Evolutionary conservation across 352 stramenopile species (phyloP), one percentile per base, ranked within the genome.

Genomic region (Pythium vanterpoolii): DNA sequence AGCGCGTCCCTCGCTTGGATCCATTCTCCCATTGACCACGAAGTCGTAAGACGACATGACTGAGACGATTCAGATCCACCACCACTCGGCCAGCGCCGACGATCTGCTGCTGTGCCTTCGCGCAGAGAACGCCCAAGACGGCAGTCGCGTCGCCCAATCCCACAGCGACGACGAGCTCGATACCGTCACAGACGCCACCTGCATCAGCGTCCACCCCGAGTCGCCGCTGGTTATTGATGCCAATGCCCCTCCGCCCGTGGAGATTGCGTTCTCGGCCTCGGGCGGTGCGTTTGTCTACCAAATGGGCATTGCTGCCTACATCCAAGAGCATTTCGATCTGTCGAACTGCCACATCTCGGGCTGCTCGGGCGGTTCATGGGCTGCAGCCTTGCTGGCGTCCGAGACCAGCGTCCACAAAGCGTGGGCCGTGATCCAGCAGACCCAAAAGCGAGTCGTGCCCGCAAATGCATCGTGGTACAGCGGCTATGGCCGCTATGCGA

Each of bases 221-320:
- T 34, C 60, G 31, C 28, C 47, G 19, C 46, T 51, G 1, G 27
- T 19, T 43, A 21, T 19, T 4, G 43, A 3, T 11, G 5, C 10
- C 14, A 34, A 4, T n/a, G 1, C 19, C 6, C n/a, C 42, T 10
- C 47, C 56, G 30, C 74, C 74, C 1, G 69, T 89, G 39, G 79
- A 89, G 64, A 76, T 87, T 49, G 76, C 75, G 8, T 89, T 89
- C 64, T 86, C 79, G 30, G 74, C 77, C 10, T 89, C 77, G n/a
- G 79, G 65, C 2, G 79, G 77, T 28, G 70, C 78, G 62, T 89
- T 89, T 51, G 76, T 86, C 9, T 89, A 87, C 56, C 79, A 89
- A 64, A 89, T 89, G 79, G 79, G 79, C 27, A 62, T 87, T 47
- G 79, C 79, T 0, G 79, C 79, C 31, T 89, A 83, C 64, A 63